phyloP scores from a whole-genome alignment of 202 grass and related monocot genomes.

The Bolboschoenoplectus hybrid region DNA sequence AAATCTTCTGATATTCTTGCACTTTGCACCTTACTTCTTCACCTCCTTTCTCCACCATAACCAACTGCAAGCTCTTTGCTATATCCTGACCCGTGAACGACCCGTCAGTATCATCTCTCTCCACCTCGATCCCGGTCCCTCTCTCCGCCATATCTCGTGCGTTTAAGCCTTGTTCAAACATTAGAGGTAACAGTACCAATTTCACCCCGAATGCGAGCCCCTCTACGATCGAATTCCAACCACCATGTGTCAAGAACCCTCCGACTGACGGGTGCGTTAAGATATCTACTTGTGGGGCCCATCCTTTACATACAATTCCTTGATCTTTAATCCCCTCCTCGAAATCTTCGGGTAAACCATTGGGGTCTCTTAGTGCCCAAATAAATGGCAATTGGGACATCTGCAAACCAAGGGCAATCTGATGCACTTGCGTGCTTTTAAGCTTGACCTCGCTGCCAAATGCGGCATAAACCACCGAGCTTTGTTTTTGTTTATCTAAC shows the following conservation, averaged over 20 bases:
- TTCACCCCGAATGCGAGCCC: constrained; percentile 55
- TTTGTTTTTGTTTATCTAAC: constrained; percentile 47
- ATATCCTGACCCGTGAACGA: constrained; percentile 51
- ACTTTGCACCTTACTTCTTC: constrained; percentile 42
- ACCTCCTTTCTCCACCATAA: constrained; percentile 55
- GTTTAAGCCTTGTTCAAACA: constrained; percentile 77
- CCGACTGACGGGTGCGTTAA: constrained; percentile 61
- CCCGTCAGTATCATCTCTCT: constrained; percentile 55
- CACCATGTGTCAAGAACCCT: constrained; percentile 74
- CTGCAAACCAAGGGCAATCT: constrained; percentile 66
- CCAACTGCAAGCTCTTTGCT: constrained; percentile 47
- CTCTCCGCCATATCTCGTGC: constrained; percentile 60
- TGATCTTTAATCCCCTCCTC: constrained; percentile 38
- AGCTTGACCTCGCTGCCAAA: constrained; percentile 87
- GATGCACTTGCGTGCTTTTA: constrained; percentile 44
- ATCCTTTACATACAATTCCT: constrained; percentile 56
- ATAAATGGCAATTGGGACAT: constrained; percentile 62
- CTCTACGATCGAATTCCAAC: constrained; percentile 68
- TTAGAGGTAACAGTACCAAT: constrained; percentile 59
- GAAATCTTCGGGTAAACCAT: constrained; percentile 54
- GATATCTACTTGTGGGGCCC: constrained; percentile 64
- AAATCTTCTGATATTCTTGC: constrained; percentile 48
- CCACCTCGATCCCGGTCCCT: constrained; percentile 58
- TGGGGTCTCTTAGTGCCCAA: constrained; percentile 57
- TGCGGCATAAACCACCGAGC: constrained; percentile 64